Conservation (phyloP, 768 basidiomycete species). For the Termitomyces bulborhizus region DNA sequence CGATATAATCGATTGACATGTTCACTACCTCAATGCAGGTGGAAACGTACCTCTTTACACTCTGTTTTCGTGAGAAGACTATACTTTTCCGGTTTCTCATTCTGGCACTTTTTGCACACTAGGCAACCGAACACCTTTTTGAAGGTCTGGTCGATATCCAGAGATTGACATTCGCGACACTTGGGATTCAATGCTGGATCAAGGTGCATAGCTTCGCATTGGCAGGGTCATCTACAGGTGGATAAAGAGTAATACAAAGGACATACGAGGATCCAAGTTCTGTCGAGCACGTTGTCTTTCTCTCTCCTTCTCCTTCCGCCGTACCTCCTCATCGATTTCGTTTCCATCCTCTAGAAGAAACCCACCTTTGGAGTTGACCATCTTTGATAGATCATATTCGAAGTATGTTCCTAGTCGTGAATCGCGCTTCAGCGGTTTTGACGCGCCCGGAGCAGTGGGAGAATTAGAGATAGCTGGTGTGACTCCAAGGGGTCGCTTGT, state of each 20-base stretch:
- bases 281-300: slow-evolving; percentile 74
- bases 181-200: slow-evolving; percentile 73
- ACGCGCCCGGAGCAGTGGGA: slow-evolving; percentile 48
- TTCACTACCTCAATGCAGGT: not conserved
- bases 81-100: slow-evolving; percentile 86
- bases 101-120: slow-evolving; percentile 89
- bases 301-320: slow-evolving; percentile 73
- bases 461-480: slow-evolving; percentile 53
- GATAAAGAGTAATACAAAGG: not conserved
- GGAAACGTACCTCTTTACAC: slow-evolving; percentile 75
- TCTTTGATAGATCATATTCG: slow-evolving; percentile 95
- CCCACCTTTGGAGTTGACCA: slow-evolving; percentile 95
- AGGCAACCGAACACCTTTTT: slow-evolving; percentile 76
- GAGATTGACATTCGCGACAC: slow-evolving; percentile 80
- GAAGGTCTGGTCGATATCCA: slow-evolving; percentile 83
- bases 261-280: slow-evolving; percentile 68
- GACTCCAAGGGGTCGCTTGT: slow-evolving; percentile 65
- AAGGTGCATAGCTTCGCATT: slow-evolving; percentile 61
- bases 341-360: slow-evolving; percentile 89
- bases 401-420: slow-evolving; percentile 86
- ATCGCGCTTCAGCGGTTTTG: slow-evolving; percentile 60
- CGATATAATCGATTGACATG: slow-evolving; percentile 3
- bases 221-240: not conserved
- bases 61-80: slow-evolving; percentile 96
- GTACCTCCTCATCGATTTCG: slow-evolving; percentile 69